These are phyloP conservation scores for Talaromyces sp. DNA, from an alignment of 2,329 filamentous ascomycete genomes.

Conservation along the genomic window DNA sequence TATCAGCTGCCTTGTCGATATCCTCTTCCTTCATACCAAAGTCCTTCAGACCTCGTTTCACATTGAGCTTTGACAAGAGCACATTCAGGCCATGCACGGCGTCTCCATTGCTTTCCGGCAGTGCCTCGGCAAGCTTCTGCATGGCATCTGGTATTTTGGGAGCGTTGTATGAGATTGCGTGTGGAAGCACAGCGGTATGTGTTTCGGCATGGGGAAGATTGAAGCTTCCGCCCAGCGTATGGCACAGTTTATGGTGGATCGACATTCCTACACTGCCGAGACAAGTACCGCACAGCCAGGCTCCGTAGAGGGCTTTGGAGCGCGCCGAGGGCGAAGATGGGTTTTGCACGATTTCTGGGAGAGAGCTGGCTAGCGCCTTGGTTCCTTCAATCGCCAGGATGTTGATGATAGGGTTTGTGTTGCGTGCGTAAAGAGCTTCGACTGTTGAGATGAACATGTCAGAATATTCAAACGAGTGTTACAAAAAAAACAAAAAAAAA, in stretches of 20 bases:
- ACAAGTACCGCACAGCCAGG: constrained; percentile 60
- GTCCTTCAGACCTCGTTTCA: constrained; percentile 49
- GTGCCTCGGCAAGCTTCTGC: constrained; percentile 46
- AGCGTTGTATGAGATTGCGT: constrained; percentile 60
- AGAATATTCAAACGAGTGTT: neutral
- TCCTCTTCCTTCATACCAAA: constrained; percentile 58
- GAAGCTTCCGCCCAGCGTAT: constrained; percentile 60
- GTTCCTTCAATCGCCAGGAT: constrained; percentile 56
- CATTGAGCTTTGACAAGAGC: constrained; percentile 49
- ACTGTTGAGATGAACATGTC: constrained; percentile 31
- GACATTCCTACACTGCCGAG: constrained; percentile 58
- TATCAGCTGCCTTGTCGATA: constrained; percentile 56
- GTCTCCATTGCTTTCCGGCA: constrained; percentile 56
- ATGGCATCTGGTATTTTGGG: constrained; percentile 50
- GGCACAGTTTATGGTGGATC: constrained; percentile 64
- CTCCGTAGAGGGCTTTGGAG: constrained; percentile 54
- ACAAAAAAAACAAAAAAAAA: too few species aligned
- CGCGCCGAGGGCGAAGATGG: constrained; percentile 44
- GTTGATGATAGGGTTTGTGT: constrained; percentile 56
- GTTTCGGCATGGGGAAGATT: constrained; percentile 62
- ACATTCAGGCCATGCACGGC: constrained; percentile 54
- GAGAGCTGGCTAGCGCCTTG: constrained; percentile 47
- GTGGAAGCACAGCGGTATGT: constrained; percentile 59
- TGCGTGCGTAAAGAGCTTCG: constrained; percentile 59
- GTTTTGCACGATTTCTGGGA: constrained; percentile 49